Conservation (phyloP, 495 filamentous ascomycete species). For the Chaetomium tenue region DNA sequence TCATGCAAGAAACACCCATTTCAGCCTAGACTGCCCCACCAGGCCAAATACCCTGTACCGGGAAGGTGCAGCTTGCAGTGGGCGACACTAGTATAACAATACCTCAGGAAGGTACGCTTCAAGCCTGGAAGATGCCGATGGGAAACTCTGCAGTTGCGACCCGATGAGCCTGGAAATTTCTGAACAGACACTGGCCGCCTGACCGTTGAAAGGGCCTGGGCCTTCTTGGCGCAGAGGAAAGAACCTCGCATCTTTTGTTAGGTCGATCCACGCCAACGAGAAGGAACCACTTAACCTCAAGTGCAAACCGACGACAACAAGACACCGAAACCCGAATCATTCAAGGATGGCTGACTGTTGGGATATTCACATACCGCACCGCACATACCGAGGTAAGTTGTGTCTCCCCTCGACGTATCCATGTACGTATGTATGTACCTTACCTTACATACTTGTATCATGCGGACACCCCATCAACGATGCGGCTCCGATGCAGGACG, state of each 20-base stretch:
- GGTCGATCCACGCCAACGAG: not conserved
- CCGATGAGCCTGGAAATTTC: not conserved
- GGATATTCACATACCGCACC: too few species aligned
- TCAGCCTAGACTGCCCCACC: conserved; percentile 12
- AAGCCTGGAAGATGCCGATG: not conserved
- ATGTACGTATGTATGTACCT: too few species aligned
- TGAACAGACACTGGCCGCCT: not conserved
- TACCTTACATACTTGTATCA: not conserved
- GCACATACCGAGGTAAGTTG: too few species aligned
- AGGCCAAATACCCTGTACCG: conserved; percentile 1
- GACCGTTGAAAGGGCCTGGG: conserved; percentile 2
- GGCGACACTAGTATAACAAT: not conserved
- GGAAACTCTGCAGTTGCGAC: not conserved
- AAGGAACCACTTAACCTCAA: too few species aligned
- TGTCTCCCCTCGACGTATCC: too few species aligned
- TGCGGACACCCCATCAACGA: not conserved
- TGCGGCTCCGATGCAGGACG: conserved; percentile 7
- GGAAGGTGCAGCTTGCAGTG: not conserved
- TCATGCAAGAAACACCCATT: conserved; percentile 17
- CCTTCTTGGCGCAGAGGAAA: conserved; percentile 16
- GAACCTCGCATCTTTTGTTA: not conserved
- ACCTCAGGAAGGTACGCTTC: not conserved
- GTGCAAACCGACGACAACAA: not conserved
- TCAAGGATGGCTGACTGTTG: too few species aligned
- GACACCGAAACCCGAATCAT: not conserved